Evolutionary conservation across 176 grass and related monocot genomes (phyloP).

Genomic region (Aegilops speltoides): DNA sequence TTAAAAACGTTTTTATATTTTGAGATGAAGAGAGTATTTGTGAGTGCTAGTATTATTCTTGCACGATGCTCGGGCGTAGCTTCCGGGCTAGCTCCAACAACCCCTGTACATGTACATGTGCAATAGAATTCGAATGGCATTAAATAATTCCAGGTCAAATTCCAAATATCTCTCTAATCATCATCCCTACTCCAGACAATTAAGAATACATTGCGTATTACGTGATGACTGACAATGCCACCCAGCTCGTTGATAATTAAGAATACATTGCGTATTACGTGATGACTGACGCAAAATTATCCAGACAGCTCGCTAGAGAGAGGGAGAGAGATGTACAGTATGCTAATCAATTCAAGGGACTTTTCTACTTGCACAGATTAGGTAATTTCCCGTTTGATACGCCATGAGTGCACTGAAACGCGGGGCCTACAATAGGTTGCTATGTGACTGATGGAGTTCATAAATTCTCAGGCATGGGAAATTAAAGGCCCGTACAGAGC

Average conservation of each 20-base stretch:
- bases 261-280: neutral
- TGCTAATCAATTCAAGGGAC: neutral
- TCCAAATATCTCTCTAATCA: conserved; percentile 12
- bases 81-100: neutral
- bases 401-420: conserved; percentile 17
- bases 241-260: neutral
- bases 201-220: neutral
- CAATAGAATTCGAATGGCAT: conserved; percentile 8
- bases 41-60: conserved; percentile 1
- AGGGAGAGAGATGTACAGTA: neutral
- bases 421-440: conserved; percentile 24
- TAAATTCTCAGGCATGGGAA: conserved; percentile 35
- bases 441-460: conserved; percentile 38
- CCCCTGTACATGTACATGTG: conserved; percentile 32
- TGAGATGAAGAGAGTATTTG: no score
- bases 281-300: neutral
- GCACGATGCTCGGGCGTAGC: neutral
- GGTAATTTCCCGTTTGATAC: neutral
- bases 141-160: conserved; percentile 46
- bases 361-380: neutral
- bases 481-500: conserved; percentile 32
- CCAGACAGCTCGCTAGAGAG: no score
- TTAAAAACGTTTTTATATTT: no score
- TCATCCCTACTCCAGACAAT: neutral
- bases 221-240: neutral